These are phyloP conservation scores for Saturnispora besseyi DNA, from an alignment of 805 yeast genomes.

Conservation along the genomic window DNA sequence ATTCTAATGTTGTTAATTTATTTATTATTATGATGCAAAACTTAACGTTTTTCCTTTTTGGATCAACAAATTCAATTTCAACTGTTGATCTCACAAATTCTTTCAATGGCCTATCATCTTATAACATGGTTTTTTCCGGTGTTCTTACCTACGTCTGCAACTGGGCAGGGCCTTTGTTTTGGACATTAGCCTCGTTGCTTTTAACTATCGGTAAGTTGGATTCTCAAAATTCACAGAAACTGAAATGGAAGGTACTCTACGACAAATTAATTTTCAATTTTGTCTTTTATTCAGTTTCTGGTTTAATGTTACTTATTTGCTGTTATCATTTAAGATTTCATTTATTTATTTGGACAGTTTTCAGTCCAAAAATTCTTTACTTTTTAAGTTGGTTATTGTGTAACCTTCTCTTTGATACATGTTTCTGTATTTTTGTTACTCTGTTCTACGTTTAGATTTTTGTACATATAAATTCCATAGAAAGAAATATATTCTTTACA, in stretches of 20 bases:
- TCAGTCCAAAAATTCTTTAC: conserved; percentile 84
- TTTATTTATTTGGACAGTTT: conserved; percentile 94
- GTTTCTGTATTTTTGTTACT: conserved; percentile 18
- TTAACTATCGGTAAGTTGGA: conserved; percentile 9
- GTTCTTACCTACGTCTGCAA: conserved; percentile 72
- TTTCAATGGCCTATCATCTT: conserved; percentile 75
- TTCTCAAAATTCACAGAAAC: conserved; percentile 7
- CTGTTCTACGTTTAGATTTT: conserved; percentile 13
- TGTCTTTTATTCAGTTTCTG: conserved; percentile 51
- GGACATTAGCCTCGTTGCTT: conserved; percentile 45
- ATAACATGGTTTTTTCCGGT: conserved; percentile 65
- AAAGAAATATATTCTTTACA: not conserved
- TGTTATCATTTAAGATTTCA: conserved; percentile 75
- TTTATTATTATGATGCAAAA: conserved; percentile 54
- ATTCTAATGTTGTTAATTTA: conserved; percentile 18
- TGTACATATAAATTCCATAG: not conserved
- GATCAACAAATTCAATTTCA: conserved; percentile 87
- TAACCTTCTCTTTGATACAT: conserved; percentile 33
- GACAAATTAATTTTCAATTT: conserved; percentile 32
- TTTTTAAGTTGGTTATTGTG: conserved; percentile 66
- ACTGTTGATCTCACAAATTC: conserved; percentile 87
- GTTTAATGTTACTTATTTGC: conserved; percentile 51
- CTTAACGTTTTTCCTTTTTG: conserved; percentile 74
- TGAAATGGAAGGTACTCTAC: conserved; percentile 29
- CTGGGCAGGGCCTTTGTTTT: conserved; percentile 77